These are phyloP conservation scores for Cercophora sp. DNA, from an alignment of 495 filamentous ascomycete species.

Conservation along the genomic window DNA sequence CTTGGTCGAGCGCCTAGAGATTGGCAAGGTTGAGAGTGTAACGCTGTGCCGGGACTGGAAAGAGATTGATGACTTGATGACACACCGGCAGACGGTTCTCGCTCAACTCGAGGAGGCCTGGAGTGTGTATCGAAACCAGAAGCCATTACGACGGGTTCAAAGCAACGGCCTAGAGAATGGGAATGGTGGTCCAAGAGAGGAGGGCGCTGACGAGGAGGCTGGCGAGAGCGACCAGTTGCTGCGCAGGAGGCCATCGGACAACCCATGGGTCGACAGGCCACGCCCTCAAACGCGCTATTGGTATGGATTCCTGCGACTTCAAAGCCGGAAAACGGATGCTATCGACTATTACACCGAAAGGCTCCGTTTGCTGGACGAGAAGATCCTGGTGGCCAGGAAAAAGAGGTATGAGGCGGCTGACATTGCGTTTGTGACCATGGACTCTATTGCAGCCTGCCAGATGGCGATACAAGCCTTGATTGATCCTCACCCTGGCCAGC, in stretches of 20 bases:
- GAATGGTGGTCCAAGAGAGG: not conserved
- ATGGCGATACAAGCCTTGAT: constrained; percentile 93
- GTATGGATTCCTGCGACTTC: constrained; percentile 73
- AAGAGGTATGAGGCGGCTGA: constrained; percentile 76
- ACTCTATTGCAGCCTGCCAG: constrained; percentile 86
- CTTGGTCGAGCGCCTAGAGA: constrained; percentile 79
- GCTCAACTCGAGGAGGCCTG: constrained; percentile 80
- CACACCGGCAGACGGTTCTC: constrained; percentile 59
- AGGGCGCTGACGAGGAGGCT: constrained; percentile 35
- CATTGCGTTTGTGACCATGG: constrained; percentile 94
- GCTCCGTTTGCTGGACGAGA: constrained; percentile 74
- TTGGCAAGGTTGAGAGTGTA: constrained; percentile 91
- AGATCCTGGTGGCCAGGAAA: constrained; percentile 63
- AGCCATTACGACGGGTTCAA: constrained; percentile 6
- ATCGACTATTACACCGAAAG: constrained; percentile 91
- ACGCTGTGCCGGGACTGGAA: constrained; percentile 86
- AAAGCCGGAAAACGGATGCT: constrained; percentile 73
- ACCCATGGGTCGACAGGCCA: constrained; percentile 24
- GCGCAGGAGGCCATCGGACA: constrained; percentile 36
- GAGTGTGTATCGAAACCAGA: constrained; percentile 56
- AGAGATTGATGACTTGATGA: constrained; percentile 71
- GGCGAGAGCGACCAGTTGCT: constrained; percentile 51
- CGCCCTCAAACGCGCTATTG: constrained; percentile 73
- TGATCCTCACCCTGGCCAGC: constrained; percentile 77
- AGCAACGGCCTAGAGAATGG: not conserved